Percentiles rank a stretch among this genome's conserved stretches.
Conservation (phyloP, 208 protist species). For the Crithidia mellificae region DNA sequence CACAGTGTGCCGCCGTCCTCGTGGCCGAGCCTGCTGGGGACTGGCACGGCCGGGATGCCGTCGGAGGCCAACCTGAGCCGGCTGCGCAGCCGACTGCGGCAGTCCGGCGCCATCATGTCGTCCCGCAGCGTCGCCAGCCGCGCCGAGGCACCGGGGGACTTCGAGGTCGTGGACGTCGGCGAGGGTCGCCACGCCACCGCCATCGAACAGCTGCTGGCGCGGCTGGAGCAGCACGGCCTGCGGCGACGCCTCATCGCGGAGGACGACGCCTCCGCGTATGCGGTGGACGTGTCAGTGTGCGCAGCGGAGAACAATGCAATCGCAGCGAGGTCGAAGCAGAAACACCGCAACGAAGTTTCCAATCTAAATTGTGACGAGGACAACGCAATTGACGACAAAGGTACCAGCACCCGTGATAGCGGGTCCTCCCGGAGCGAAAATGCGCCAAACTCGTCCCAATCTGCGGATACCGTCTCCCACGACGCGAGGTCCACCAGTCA, state of each 20-base stretch:
- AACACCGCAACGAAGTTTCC: neutral
- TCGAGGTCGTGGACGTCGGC: constrained; percentile 71
- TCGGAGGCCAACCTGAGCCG: constrained; percentile 26
- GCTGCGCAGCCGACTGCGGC: constrained; percentile 42
- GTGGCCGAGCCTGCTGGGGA: neutral
- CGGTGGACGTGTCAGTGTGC: constrained; percentile 13
- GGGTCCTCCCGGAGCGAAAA: too few relatives aligned
- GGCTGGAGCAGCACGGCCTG: constrained; percentile 85
- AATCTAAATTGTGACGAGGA: neutral
- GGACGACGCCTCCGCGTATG: constrained; percentile 34
- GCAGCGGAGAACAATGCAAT: neutral
- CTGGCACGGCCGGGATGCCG: neutral
- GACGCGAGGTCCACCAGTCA: too few relatives aligned
- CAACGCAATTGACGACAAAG: neutral
- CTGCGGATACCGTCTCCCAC: neutral
- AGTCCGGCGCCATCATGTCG: constrained; percentile 53
- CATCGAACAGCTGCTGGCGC: constrained; percentile 70
- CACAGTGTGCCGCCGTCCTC: too few relatives aligned
- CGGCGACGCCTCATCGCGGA: constrained; percentile 56
- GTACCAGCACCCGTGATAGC: neutral
- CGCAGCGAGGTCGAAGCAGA: neutral
- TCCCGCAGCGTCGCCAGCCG: constrained; percentile 59
- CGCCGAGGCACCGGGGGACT: constrained; percentile 19
- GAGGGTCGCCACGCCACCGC: constrained; percentile 50
- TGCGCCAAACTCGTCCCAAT: too few relatives aligned